Base-by-base conservation (phyloP, 352 stramenopile genomes). In the Phytophthora fragariaefolia region DNA sequence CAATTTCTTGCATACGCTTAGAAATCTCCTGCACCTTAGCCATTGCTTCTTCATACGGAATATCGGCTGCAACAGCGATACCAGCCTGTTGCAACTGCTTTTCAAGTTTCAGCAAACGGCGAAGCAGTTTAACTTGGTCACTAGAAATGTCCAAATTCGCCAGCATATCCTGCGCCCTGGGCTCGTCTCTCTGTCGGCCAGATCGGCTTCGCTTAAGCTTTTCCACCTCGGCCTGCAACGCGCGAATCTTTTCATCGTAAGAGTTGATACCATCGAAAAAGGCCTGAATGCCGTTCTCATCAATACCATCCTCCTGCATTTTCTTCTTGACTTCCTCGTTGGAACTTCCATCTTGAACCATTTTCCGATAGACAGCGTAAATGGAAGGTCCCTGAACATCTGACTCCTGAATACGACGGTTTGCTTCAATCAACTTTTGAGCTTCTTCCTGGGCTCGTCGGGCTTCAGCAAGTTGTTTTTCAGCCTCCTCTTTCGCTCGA, bases 21-120 rank as follows among this genome's bases (percentile, higher is more conserved):
- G 89, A 84, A 52, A 98, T 98, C 58, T 95, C 84, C 54, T 90
- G 82, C 24, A 98, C 89, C 74, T 97, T 97, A 9, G 76, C 76
- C 68, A 97, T 95, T 22, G 91, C 92, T 72, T 97, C 87, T 68
- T 97, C 90, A 66, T 97, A 98, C 30, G 92, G 86, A 79, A 98
- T 98, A 81, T 98, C 92, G 20, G 95, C 92, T 26, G 91, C 91
- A 46, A 98, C 85, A 53, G 84, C 85, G 66, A 96, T 96, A 87
- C 87, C 87, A 56, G 87, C 87, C 40, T 92, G 76, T 43, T 91
- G 80, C 57, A 96, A 57, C 61, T 94, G 87, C 65, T 93, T 93
- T 38, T 96, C 87, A 2, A 96, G 74, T 62, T 94, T 94, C 13
- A 93, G 60, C 59, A 96, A 47, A 61, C 87, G 87, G 64, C 87